phyloP scores from a whole-genome alignment of 2,329 filamentous ascomycete genomes.

The Ceratocystis destructans region DNA sequence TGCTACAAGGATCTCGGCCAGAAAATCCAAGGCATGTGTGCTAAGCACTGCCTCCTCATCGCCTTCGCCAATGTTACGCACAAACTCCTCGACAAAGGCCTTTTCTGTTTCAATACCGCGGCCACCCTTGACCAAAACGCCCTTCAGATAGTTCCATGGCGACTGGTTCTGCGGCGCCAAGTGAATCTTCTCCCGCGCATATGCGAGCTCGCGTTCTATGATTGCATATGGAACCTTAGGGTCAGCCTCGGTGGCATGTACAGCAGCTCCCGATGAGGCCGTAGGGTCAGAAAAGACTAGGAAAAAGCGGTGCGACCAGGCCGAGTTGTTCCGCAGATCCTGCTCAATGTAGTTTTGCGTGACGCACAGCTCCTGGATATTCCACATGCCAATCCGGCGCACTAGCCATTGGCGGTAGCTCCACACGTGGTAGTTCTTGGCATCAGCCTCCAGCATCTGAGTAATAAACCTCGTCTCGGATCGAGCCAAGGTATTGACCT shows the following conservation, averaged over 20 bases:
- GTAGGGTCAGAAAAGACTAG: slow-evolving; percentile 60
- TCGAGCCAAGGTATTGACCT: slow-evolving; percentile 43
- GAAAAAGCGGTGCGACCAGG: slow-evolving; percentile 95
- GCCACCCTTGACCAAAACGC: slow-evolving; percentile 55
- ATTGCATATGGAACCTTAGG: slow-evolving; percentile 45
- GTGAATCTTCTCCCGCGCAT: slow-evolving; percentile 57
- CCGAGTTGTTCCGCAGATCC: slow-evolving; percentile 90
- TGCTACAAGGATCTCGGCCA: slow-evolving; percentile 54
- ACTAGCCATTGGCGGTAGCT: slow-evolving; percentile 70
- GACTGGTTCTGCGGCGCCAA: slow-evolving; percentile 87
- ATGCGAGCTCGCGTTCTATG: slow-evolving; percentile 61
- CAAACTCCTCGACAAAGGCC: slow-evolving; percentile 39
- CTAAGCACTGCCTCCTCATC: slow-evolving; percentile 41
- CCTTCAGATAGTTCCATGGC: slow-evolving; percentile 82
- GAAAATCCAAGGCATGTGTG: slow-evolving; percentile 54
- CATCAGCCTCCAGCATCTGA: slow-evolving; percentile 68
- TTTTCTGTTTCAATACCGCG: slow-evolving; percentile 34
- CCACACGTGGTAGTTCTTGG: slow-evolving; percentile 99
- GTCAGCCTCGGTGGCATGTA: slow-evolving; percentile 39
- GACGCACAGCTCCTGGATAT: slow-evolving; percentile 54
- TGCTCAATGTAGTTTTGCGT: slow-evolving; percentile 58
- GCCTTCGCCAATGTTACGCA: slow-evolving; percentile 33
- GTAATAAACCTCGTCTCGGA: slow-evolving; percentile 64
- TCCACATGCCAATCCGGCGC: slow-evolving; percentile 53
- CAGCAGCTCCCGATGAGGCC: slow-evolving; percentile 32